These are phyloP conservation scores for Moesziomyces globuligerus DNA, from an alignment of 1,284 basidiomycete genomes.

Conservation along the genomic window DNA sequence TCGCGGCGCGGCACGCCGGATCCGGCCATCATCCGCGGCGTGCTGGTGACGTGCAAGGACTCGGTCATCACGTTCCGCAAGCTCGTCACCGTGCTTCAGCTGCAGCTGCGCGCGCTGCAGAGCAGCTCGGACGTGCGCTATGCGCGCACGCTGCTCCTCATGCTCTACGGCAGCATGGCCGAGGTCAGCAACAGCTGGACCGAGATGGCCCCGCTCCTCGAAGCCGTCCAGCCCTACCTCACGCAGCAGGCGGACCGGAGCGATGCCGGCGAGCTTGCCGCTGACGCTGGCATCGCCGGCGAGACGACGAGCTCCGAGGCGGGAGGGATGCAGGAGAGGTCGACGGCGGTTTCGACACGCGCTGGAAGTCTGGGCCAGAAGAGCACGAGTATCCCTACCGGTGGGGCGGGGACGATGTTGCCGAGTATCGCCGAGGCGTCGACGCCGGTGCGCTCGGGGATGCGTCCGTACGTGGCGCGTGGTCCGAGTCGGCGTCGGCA, in stretches of 20 bases:
- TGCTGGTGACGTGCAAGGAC: slow-evolving; percentile 86
- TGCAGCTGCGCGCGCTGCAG: slow-evolving; percentile 78
- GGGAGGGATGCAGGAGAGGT: slow-evolving; percentile 1
- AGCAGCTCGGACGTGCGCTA: slow-evolving; percentile 85
- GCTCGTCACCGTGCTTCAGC: slow-evolving; percentile 81
- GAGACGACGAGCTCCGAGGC: no score
- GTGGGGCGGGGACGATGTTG: slow-evolving; percentile 26
- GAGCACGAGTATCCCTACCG: slow-evolving; percentile 25
- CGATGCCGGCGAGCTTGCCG: not conserved
- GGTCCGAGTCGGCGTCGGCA: slow-evolving; percentile 46
- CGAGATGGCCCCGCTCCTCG: slow-evolving; percentile 78
- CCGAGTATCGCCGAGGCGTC: slow-evolving; percentile 60
- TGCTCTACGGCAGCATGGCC: slow-evolving; percentile 87
- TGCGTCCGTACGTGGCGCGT: slow-evolving; percentile 26
- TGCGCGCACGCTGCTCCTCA: slow-evolving; percentile 84
- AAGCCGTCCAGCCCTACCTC: slow-evolving; percentile 71
- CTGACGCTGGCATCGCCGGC: not conserved
- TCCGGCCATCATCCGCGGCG: slow-evolving; percentile 76
- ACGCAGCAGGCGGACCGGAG: slow-evolving; percentile 26
- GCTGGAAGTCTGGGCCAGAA: slow-evolving; percentile 22
- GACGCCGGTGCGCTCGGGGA: slow-evolving; percentile 33
- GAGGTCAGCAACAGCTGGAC: slow-evolving; percentile 90
- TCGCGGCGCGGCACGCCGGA: slow-evolving; percentile 79
- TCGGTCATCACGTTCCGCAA: slow-evolving; percentile 86
- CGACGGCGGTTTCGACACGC: slow-evolving; percentile 27